Base-by-base conservation (phyloP, 2,329 filamentous ascomycete species). In the Graphilbum sp. region DNA sequence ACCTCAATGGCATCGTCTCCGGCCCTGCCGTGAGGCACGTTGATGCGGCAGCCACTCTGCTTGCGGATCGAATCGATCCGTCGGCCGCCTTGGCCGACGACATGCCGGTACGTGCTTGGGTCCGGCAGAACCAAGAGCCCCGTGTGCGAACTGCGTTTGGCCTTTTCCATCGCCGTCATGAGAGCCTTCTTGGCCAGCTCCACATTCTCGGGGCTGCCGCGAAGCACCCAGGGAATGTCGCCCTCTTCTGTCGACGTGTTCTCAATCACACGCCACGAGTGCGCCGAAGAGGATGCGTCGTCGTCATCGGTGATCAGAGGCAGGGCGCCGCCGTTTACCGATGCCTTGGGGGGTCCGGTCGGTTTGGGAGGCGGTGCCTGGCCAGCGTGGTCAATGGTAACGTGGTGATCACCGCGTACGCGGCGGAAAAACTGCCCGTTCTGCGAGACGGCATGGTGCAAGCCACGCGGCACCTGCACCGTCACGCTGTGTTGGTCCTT, bases 261-360 rank as follows among this genome's bases (percentile, higher is more conserved):
- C 52, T 85, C 75, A 43, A 92, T 71, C 12, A 90, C 63, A 47
- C 82, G 81, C 85, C 87, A 98, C 2, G 81, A 84, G 62, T 93
- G 77, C 18, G 67, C 72, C 45, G 81, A 75, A 7, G 72, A 65
- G 18, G 68, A 58, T 12, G 69, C 61, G 13, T 75, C 72, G 1
- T 72, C 69, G 37, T 90, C 83, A 52, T 96, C 90, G 1, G 87
- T 96, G 58, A 96, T 96, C 48, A 98, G 61, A n/a, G 90, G 90
- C 40, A 93, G 69, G 30, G 73, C 60, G 23, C 72, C 74, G 46
- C 72, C 78, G 33, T 71, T 73, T 45, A 73, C 78, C 30, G 66
- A 64, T 18, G 72, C 68, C 9, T 62, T 55, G 10, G 43, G 20
- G 4, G 43, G 59, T 41, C 72, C 60, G 41, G 71, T 59, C 21